These are phyloP conservation scores for Candida tallmaniae DNA, from an alignment of 805 yeast species.

Conservation along the genomic window DNA sequence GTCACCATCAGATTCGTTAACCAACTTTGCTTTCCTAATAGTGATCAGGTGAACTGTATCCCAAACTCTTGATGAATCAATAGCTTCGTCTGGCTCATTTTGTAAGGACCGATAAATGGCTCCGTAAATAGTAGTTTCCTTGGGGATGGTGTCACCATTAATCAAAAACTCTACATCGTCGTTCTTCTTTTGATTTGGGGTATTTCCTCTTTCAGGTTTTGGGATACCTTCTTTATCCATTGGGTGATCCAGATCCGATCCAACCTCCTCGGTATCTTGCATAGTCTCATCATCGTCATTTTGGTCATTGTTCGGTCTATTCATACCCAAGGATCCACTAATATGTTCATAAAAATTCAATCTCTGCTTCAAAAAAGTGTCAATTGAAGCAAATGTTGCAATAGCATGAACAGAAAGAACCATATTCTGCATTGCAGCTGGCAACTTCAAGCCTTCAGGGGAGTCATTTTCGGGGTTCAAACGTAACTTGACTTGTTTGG, in stretches of 20 bases:
- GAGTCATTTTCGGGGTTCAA: slow-evolving; percentile 26
- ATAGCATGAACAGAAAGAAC: slow-evolving; percentile 54
- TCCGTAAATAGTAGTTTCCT: slow-evolving; percentile 71
- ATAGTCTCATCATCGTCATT: slow-evolving; percentile 1
- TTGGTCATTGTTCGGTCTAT: slow-evolving; percentile 2
- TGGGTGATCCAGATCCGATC: slow-evolving; percentile 9
- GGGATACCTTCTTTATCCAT: neutral
- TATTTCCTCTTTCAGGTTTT: no score
- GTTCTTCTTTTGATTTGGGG: neutral
- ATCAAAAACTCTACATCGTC: slow-evolving; percentile 49
- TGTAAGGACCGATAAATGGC: slow-evolving; percentile 56
- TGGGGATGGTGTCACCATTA: slow-evolving; percentile 54
- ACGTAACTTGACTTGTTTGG: slow-evolving; percentile 63
- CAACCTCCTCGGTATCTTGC: slow-evolving; percentile 9
- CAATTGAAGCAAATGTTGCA: slow-evolving; percentile 53
- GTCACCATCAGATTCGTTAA: no score
- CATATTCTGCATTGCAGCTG: slow-evolving; percentile 25
- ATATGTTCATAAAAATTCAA: slow-evolving; percentile 26
- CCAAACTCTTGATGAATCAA: slow-evolving; percentile 57
- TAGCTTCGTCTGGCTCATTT: slow-evolving; percentile 28
- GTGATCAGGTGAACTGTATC: slow-evolving; percentile 36
- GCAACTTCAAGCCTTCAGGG: slow-evolving; percentile 12
- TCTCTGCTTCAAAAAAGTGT: slow-evolving; percentile 42
- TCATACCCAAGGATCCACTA: slow-evolving; percentile 5
- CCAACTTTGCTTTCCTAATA: slow-evolving; percentile 1